A percentile compares a stretch with the other conserved stretches of the same genome.
Conservation (phyloP, 1,139 yeast genomes). For the Sugiyamaella pinicola region DNA sequence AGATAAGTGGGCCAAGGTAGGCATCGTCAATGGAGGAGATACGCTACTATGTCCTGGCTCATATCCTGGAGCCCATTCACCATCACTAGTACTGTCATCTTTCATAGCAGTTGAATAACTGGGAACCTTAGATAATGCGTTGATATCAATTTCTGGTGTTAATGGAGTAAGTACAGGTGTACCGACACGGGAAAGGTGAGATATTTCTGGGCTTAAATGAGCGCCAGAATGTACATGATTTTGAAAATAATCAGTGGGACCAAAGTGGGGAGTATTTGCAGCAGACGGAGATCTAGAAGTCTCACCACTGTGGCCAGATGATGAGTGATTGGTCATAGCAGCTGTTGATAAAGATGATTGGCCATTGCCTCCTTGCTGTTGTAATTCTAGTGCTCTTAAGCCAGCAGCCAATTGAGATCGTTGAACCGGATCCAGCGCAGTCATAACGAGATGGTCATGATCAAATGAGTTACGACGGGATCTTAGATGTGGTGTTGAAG, state of each 20-base stretch:
- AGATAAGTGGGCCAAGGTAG: constrained; percentile 19
- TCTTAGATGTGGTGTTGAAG: constrained; percentile 39
- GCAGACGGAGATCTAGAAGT: constrained; percentile 34
- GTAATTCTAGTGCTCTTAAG: constrained; percentile 37
- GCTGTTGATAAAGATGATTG: constrained; percentile 12
- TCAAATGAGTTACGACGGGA: constrained; percentile 41
- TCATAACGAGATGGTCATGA: constrained; percentile 34
- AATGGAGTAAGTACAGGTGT: constrained; percentile 25
- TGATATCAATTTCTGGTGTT: constrained; percentile 47
- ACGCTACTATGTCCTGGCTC: constrained; percentile 24
- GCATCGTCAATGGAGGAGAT: constrained; percentile 21
- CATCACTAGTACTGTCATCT: constrained; percentile 32
- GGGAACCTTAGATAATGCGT: constrained; percentile 68
- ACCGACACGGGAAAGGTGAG: constrained; percentile 30
- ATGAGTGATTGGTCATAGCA: constrained; percentile 8
- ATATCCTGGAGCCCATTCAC: constrained; percentile 40
- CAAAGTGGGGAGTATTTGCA: constrained; percentile 32
- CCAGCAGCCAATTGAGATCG: constrained; percentile 39
- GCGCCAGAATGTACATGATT: constrained; percentile 11
- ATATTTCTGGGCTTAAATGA: constrained; percentile 26
- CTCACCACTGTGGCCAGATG: constrained; percentile 9
- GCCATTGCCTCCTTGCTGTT: constrained; percentile 24
- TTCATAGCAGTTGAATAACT: constrained; percentile 71
- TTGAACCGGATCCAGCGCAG: constrained; percentile 36
- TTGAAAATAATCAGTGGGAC: constrained; percentile 18